Percentiles rank a stretch among this genome's conserved stretches.
Evolutionary conservation across 352 stramenopile genomes (phyloP).

Genomic region (Thalassiosira livingstoniorum): DNA sequence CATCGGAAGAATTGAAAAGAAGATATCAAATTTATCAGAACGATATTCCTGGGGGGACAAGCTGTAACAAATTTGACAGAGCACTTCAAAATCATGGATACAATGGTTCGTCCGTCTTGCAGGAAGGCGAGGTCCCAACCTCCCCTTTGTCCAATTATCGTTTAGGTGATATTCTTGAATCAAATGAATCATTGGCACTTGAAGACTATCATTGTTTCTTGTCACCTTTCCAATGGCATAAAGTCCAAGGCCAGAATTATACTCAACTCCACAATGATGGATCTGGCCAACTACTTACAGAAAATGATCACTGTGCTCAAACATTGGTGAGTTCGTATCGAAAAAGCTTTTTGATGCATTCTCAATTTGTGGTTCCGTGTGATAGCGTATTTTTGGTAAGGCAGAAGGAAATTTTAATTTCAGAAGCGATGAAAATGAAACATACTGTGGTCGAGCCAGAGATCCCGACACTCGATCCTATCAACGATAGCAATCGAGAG

Average conservation of each 20-base stretch:
- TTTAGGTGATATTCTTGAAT: conserved; percentile 41
- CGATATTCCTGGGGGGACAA: conserved; percentile 10
- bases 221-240: conserved; percentile 34
- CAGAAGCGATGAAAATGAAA: conserved; percentile 21
- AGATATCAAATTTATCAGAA: conserved; percentile 49
- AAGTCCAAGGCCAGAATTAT: conserved; percentile 28
- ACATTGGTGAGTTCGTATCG: conserved; percentile 53
- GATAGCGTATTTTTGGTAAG: conserved; percentile 23
- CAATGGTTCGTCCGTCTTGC: background rate
- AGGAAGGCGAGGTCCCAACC: background rate
- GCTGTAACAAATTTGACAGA: conserved; percentile 31
- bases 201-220: conserved; percentile 36
- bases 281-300: conserved; percentile 43
- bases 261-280: conserved; percentile 43
- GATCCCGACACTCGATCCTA: background rate
- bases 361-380: conserved; percentile 43
- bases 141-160: conserved; percentile 10
- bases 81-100: background rate
- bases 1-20: conserved; percentile 13
- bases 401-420: conserved; percentile 21
- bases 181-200: background rate
- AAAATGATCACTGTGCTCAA: conserved; percentile 36
- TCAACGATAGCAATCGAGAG: background rate
- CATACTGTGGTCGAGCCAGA: background rate
- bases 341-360: conserved; percentile 47